Evolutionary conservation across 176 grass and related monocot species (phyloP).

Genomic region (Phoenix dactylifera): DNA sequence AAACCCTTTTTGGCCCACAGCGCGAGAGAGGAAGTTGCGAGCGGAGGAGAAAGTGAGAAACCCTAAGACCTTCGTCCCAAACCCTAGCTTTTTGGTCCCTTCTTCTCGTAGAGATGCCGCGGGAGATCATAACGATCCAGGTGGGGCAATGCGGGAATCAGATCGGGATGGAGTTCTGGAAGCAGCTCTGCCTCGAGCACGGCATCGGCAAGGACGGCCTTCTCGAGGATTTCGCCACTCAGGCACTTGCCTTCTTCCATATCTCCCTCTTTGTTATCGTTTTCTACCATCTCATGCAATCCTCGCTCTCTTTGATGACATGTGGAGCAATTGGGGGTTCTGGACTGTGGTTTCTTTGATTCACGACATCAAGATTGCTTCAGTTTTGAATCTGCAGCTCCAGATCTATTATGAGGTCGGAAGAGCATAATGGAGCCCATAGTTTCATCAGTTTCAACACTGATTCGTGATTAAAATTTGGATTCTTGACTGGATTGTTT

Average conservation of each 20-base stretch:
- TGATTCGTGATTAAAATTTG: too few species aligned
- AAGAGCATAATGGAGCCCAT: too few species aligned
- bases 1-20: too few species aligned
- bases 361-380: too few species aligned
- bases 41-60: neutral
- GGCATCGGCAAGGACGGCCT: conserved; percentile 98
- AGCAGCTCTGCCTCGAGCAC: conserved; percentile 99
- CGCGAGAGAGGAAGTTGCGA: neutral
- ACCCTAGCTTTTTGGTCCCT: neutral
- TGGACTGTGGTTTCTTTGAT: too few species aligned
- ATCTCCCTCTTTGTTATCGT: neutral
- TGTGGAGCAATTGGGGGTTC: too few species aligned
- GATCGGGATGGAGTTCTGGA: conserved; percentile 99
- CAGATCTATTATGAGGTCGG: too few species aligned
- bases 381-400: too few species aligned
- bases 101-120: conserved; percentile 47
- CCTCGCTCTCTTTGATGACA: too few species aligned
- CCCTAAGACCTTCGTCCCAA: neutral
- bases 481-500: too few species aligned
- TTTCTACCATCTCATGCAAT: neutral
- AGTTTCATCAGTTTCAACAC: too few species aligned
- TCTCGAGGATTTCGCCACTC: conserved; percentile 96
- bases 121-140: conserved; percentile 99
- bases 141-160: conserved; percentile 99
- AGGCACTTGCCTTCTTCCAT: conserved; percentile 18